These are phyloP conservation scores for Rosa lucieae DNA, from an alignment of 306 rosid species.

Conservation along the genomic window DNA sequence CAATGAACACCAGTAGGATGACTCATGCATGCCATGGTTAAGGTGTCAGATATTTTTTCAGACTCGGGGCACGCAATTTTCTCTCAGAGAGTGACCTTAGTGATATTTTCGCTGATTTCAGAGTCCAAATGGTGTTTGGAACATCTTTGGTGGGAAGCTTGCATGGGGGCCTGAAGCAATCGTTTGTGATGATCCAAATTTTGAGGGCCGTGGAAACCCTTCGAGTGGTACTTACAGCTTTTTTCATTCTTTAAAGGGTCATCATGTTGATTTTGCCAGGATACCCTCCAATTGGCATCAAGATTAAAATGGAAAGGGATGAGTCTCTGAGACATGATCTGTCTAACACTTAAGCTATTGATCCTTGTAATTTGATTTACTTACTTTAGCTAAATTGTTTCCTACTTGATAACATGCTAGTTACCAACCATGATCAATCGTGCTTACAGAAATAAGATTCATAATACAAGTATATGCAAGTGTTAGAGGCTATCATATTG, in stretches of 20 bases:
- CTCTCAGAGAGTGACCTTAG: neutral
- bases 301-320: neutral
- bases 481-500: constrained; percentile 9
- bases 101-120: constrained; percentile 39
- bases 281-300: neutral
- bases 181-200: constrained; percentile 80
- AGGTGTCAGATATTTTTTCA: neutral
- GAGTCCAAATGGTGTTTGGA: constrained; percentile 85
- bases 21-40: neutral
- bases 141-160: constrained; percentile 78
- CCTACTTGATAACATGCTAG: neutral
- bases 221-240: constrained; percentile 50
- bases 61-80: neutral
- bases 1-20: neutral
- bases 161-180: constrained; percentile 85
- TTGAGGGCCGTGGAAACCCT: constrained; percentile 72
- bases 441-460: neutral
- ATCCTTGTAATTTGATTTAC: neutral
- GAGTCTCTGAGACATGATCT: constrained; percentile 3
- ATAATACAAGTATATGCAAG: neutral
- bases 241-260: neutral
- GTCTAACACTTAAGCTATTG: neutral
- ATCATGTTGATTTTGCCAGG: neutral
- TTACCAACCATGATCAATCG: neutral
- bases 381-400: neutral